Evolutionary conservation across 2,329 filamentous ascomycete genomes (phyloP), one percentile per base, ranked within the genome.

Genomic region (Fusarium guadeloupense): DNA sequence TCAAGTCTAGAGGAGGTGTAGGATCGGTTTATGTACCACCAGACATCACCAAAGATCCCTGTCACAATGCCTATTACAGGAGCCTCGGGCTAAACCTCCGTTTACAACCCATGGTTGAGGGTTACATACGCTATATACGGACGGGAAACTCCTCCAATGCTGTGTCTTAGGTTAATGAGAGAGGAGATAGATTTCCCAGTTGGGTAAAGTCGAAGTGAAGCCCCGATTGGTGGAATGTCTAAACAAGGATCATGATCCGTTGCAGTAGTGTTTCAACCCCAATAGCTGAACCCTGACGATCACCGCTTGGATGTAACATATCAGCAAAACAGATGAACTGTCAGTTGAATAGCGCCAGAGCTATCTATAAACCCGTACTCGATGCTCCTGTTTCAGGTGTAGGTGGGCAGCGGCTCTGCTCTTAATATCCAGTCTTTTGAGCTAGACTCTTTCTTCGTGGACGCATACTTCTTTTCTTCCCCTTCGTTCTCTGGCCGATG

Each of bases 21-120:
- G 26, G 16, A 35, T 33, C 19, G 20, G 13, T 26, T 57, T 59
- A 59, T 59, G 52, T 57, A 50, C 16, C 25, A n/a, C 21, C 13
- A 6, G 5, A 31, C 8, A 10, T 17, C 17, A 5, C 5, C 6
- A 34, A 33, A 20, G 20, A 16, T 34, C 34, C n/a, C n/a, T n/a
- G n/a, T n/a, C n/a, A n/a, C n/a, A n/a, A n/a, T 42, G 10, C n/a
- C 20, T 17, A 20, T 34, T 20, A 8, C 20, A 25, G 19, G 33
- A 30, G 26, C n/a, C 43, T 17, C 8, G n/a, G n/a, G 41, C 26
- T 20, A 12, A 23, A 38, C 5, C 35, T 38, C 19, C 35, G 35
- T 23, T 14, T n/a, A 21, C 7, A 14, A 31, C 28, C 13, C 8
- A 30, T 6, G 20, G 14, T 16, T 7, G 40, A 28, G 19, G 19